Evolutionary conservation across 1,284 basidiomycete species (phyloP), one percentile per base, ranked within the genome.

Genomic region (Ceratobasidium sp.): DNA sequence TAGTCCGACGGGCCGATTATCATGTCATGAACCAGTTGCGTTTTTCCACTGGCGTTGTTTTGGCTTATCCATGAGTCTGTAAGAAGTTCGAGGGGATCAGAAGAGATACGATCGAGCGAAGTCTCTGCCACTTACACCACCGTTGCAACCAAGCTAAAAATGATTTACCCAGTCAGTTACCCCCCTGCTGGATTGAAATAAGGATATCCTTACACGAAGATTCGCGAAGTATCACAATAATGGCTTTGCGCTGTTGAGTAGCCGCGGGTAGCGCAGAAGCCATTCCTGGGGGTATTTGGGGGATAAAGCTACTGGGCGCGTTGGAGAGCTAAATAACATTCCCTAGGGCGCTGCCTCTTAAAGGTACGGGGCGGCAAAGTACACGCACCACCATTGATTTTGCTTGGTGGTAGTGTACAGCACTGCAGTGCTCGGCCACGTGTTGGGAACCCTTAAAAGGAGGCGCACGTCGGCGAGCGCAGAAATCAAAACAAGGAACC

Each of bases 11-110:
- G 36, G 36, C 36, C 11, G 36, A 64, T 48, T n/a, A 50, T 29
- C 5, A 64, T 33, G n/a, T 64, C 62, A 14, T 64, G 47, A 19
- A 64, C 62, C 19, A 64, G 5, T 11, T 64, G 62, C n/a, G 27
- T 48, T 33, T 33, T 5, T 4, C 36, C 36, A 11, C 4, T 11
- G 29, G 62, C 29, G 22, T 31, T n/a, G 44, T 27, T 33, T 33
- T 27, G 41, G 9, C 33, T 15, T 1, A 64, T 47, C 62, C 62
- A 64, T 31, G 62, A 48, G 11, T 64, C 62, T 64, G 19, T 11
- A 14, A 24, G 33, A 11, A 4, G 29, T 33, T 51, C 19, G 4
- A n/a, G 48, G 48, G 48, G 6, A 6, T 41, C 19, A 51, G 19
- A 17, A 4, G 48, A 4, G 6, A 17, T 4, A 51, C 19, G 48